Percentiles rank a stretch among this genome's conserved stretches.
These are phyloP conservation scores for Neofusicoccum umdonicola DNA, from an alignment of 2,329 filamentous ascomycete genomes.

Conservation along the genomic window DNA sequence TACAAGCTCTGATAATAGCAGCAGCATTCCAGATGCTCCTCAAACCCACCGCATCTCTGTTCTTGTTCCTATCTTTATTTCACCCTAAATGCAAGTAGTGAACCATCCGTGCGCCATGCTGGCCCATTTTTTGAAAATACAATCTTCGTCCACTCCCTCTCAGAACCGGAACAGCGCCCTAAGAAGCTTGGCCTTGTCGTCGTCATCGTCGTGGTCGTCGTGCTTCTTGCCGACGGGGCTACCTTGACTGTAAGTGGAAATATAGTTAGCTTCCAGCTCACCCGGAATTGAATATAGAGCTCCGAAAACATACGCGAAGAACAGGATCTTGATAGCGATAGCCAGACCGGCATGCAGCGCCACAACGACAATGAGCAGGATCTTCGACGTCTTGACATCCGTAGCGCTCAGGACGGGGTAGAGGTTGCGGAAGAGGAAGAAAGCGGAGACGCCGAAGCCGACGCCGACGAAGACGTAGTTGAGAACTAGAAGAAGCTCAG, in stretches of 20 bases:
- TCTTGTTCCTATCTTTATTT: background rate
- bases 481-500: constrained; percentile 49
- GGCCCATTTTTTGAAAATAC: background rate
- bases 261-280: background rate
- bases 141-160: background rate
- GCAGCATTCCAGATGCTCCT: constrained; percentile 1
- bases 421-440: constrained; percentile 40
- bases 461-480: constrained; percentile 93
- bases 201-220: constrained; percentile 22
- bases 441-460: constrained; percentile 37
- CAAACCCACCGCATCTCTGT: background rate
- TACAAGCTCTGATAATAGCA: too few relatives aligned
- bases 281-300: background rate
- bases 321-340: constrained; percentile 92
- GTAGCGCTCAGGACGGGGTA: constrained; percentile 86
- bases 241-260: constrained; percentile 5
- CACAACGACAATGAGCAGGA: constrained; percentile 79
- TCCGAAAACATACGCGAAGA: constrained; percentile 67
- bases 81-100: background rate
- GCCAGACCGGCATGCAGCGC: constrained; percentile 84
- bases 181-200: constrained; percentile 24
- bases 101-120: constrained; percentile 7
- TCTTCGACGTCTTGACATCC: constrained; percentile 86
- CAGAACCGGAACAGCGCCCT: constrained; percentile 23
- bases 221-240: constrained; percentile 31